Evolutionary conservation across 768 basidiomycete genomes (phyloP), one percentile per base, ranked within the genome.

Genomic region (Agaricus blazei): DNA sequence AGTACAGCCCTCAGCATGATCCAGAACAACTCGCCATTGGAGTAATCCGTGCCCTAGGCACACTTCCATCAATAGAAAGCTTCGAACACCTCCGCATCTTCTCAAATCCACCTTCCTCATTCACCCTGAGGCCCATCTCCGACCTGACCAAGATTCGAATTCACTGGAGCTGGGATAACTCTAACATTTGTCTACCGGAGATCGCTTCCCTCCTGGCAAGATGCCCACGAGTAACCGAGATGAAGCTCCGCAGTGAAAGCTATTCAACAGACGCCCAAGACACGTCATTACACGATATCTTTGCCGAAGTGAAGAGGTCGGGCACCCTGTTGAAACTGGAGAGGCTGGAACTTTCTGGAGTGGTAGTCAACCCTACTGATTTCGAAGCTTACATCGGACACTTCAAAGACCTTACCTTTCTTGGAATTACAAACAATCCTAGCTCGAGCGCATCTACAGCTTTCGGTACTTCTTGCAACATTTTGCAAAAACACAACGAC

Each of bases 61-160:
- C 46, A 29, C 44, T 54, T 36, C 37, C 36, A 4, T 40, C 37
- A 7, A 40, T 54, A n/a, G 36, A 54, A 27, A 28, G 45, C 27
- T 46, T 48, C 45, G 24, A 23, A 3, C 8, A 48, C 8, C 45
- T 54, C 12, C 26, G 4, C 9, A 47, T 54, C 15, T 36, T 19
- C 14, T 26, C 11, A 12, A 41, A 41, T 8, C 37, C 38, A n/a
- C 34, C 36, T 9, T 45, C 45, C 26, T 47, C 52, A 11, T 47
- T 54, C 52, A 29, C 45, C 9, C 45, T 54, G 15, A 45, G 29
- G 15, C 45, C 52, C 38, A n/a, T 54, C 6, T 45, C 44, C 24
- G 47, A 54, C 36, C 52, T 54, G 26, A 46, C 26, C 19, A 28
- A 14, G 0, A 12, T 54, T 15, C 34, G 36, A 28, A 19, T 28